Evolutionary conservation across 164 flowering plant genomes (phyloP), one percentile per base, ranked within the genome.

Genomic region (Dillenia turbinata): DNA sequence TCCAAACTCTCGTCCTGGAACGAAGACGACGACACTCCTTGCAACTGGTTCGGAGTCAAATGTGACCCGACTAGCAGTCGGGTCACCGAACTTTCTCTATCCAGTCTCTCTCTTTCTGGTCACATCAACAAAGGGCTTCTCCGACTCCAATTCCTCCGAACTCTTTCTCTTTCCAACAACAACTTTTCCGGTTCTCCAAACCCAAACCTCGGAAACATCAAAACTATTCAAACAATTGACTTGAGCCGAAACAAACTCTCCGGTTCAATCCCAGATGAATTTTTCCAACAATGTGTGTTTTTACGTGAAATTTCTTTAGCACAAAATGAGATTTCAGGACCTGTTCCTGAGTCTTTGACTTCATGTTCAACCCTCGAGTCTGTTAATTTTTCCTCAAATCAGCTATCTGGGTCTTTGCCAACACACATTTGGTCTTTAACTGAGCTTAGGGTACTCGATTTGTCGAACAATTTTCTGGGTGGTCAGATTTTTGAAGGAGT

Each of bases 401-500:
- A 50, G 64, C 75, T 92, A 14, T 83, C 99, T 0, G 96, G 97
- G 54, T 40, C 76, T 6, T 69, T 94, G 52, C 90, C 89, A 5
- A 15, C 64, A 9, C 84, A 77, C 26, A 73, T 90, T 59, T 85
- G 95, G 95, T 80, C 85, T 33, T 70, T 94, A 79, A 83, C 52
- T 62, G 80, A 76, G 9, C 79, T 95, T 17, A 63, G 92, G 22
- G 78, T 78, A 1, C 78, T 95, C 51, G 97, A 92, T 78, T 62
- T 91, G 54, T 95, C 99, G 0, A 74, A 71, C 59, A 95, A 95
- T 78, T 59, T 66, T 66, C 70, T 95, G 47, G 80, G 66, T 15
- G 97, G 96, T 44, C 88, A 85, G 73, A 75, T 95, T 68, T 92
- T 96, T 1, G 52, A 57, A 51, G 92, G 85, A 52, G 64, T 92